These are phyloP conservation scores for Daldinia grandis DNA, from an alignment of 495 filamentous ascomycete genomes.

Conservation along the genomic window DNA sequence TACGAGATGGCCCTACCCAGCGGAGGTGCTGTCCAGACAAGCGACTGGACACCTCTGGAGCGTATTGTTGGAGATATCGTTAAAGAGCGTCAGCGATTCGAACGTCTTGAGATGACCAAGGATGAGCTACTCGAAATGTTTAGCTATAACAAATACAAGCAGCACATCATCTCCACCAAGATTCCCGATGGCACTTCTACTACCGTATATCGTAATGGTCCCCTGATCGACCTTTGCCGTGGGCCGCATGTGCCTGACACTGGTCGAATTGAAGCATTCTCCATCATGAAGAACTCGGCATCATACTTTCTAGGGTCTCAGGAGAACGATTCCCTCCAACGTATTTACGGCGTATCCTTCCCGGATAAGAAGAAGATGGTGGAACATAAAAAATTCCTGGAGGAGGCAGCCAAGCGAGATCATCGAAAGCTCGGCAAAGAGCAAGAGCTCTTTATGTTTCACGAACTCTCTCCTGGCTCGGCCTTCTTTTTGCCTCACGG, in stretches of 20 bases:
- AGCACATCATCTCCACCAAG: slow-evolving; percentile 93
- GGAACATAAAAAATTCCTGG: slow-evolving; percentile 89
- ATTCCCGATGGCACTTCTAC: slow-evolving; percentile 86
- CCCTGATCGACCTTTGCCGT: slow-evolving; percentile 60
- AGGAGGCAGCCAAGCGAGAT: slow-evolving; percentile 95
- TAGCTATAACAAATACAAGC: slow-evolving; percentile 92
- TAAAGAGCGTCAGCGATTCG: slow-evolving; percentile 96
- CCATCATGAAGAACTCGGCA: slow-evolving; percentile 91
- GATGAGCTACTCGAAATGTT: slow-evolving; percentile 96
- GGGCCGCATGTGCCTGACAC: slow-evolving; percentile 93
- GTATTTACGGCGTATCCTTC: slow-evolving; percentile 95
- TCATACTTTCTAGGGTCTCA: slow-evolving; percentile 97
- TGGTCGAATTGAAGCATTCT: slow-evolving; percentile 88
- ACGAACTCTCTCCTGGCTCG: slow-evolving; percentile 90
- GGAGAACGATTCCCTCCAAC: slow-evolving; percentile 90
- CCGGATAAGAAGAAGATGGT: slow-evolving; percentile 94
- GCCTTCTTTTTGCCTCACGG: slow-evolving; percentile 94
- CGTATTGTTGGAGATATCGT: slow-evolving; percentile 77
- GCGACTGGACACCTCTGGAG: slow-evolving; percentile 84
- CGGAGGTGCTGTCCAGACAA: slow-evolving; percentile 72
- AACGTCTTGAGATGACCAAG: slow-evolving; percentile 87
- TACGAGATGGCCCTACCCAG: slow-evolving; percentile 94
- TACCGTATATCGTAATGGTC: slow-evolving; percentile 85
- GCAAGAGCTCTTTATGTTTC: slow-evolving; percentile 97
- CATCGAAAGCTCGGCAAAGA: slow-evolving; percentile 90